These are phyloP conservation scores for Fagus sylvatica DNA, from an alignment of 306 rosid genomes.

Conservation along the genomic window DNA sequence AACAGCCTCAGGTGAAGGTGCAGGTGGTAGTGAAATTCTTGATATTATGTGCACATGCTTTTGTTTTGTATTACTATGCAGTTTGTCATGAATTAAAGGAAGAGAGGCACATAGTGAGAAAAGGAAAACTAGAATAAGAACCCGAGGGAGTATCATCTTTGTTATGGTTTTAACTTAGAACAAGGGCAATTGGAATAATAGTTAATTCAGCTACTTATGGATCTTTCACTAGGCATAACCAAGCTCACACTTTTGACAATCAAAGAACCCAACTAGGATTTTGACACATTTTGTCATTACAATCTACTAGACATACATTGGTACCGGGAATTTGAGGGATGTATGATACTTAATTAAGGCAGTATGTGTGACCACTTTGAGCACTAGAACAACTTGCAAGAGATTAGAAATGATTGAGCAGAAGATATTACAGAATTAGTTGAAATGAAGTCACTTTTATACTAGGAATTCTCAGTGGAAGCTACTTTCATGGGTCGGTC, in stretches of 20 bases:
- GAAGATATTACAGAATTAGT: constrained; percentile 15
- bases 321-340: constrained; percentile 36
- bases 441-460: constrained; percentile 6
- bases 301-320: constrained; percentile 24
- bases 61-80: background rate
- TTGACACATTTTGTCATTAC: constrained; percentile 26
- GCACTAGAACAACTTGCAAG: constrained; percentile 41
- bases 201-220: constrained; percentile 2
- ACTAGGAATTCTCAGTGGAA: constrained; percentile 40
- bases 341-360: constrained; percentile 7
- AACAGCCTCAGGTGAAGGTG: constrained; percentile 24
- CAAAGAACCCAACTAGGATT: constrained; percentile 20
- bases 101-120: constrained; percentile 10
- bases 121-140: background rate
- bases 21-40: constrained; percentile 31
- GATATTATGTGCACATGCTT: constrained; percentile 3
- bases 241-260: constrained; percentile 27
- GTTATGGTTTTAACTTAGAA: background rate
- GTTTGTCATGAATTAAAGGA: constrained; percentile 3
- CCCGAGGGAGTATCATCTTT: constrained; percentile 18
- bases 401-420: constrained; percentile 15
- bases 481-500: constrained; percentile 37
- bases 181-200: background rate
- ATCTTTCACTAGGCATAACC: constrained; percentile 5
- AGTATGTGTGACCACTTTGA: constrained; percentile 36